Base-by-base conservation (phyloP, 164 flowering plant species). In the Vitis rotundifolia region DNA sequence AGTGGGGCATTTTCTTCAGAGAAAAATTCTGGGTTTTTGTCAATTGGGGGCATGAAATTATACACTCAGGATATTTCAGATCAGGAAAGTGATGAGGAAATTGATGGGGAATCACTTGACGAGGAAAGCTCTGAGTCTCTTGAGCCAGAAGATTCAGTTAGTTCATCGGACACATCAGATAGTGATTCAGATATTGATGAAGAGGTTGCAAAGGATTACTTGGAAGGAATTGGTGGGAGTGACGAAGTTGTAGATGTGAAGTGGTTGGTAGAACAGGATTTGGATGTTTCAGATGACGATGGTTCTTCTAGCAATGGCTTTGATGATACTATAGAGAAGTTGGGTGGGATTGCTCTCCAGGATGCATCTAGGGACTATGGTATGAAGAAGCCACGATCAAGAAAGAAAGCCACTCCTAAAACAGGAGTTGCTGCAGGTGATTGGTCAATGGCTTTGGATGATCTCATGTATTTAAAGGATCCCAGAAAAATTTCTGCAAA, bases 161-260 rank as follows among this genome's bases (percentile, higher is more conserved):
- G 70, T 15, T 71, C 81, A 2, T 81, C 88, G 53, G 75, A 65
- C 53, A 63, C 61, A 8, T 84, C 78, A 72, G 79, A 76, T 66
- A 83, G 85, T 75, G 84, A 77, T 80, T 87, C 89, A 8, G 97
- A 87, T 61, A 68, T 95, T 78, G 98, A 91, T 71, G 95, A 91
- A 12, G 97, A 88, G 19, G 76, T 95, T 44, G 91, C 85, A 16
- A 75, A 83, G 73, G 99, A 95, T 83, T 93, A 95, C 67, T 68
- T 91, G 66, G 87, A 90, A 73, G 98, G 98, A 59, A 86, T 93
- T 79, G 98, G 98, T 31, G 97, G 98, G 54, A 73, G 77, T 44
- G 74, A 67, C n/a, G 81, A 77, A 63, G 54, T 87, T 22, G 61
- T 86, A 10, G 73, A 88, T 48, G 68, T 84, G 53, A 81, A 85